Evolutionary conservation across 2,329 filamentous ascomycete genomes (phyloP).

Genomic region (Coleophoma cylindrospora): DNA sequence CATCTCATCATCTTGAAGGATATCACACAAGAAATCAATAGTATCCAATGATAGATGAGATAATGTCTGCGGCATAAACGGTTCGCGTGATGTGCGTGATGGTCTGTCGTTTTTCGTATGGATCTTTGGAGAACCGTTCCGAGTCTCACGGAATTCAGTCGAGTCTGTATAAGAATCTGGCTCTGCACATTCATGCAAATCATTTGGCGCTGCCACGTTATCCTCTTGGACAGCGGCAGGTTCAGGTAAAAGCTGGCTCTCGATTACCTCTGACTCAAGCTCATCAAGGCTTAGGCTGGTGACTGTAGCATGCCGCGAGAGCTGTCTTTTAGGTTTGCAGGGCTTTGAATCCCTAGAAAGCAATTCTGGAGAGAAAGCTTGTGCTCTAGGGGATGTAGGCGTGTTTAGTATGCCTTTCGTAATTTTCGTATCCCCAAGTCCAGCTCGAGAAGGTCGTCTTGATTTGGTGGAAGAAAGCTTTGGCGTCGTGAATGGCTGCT

Average conservation of each 20-base stretch:
- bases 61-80: slow-evolving; percentile 51
- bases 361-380: slow-evolving; percentile 6
- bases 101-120: too few relatives aligned
- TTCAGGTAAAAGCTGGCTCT: too few relatives aligned
- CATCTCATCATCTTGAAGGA: slow-evolving; percentile 51
- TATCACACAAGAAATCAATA: slow-evolving; percentile 56
- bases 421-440: slow-evolving; percentile 18
- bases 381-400: slow-evolving; percentile 8
- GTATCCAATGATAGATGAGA: slow-evolving; percentile 47
- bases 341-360: slow-evolving; percentile 6
- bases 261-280: background rate
- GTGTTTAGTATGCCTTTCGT: slow-evolving; percentile 20
- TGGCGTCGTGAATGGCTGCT: too few relatives aligned
- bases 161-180: too few relatives aligned
- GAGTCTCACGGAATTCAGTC: too few relatives aligned
- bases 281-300: slow-evolving; percentile 14
- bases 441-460: slow-evolving; percentile 6
- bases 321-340: slow-evolving; percentile 14
- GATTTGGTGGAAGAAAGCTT: background rate
- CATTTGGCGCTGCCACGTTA: too few relatives aligned
- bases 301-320: slow-evolving; percentile 17
- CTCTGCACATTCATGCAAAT: too few relatives aligned
- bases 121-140: too few relatives aligned
- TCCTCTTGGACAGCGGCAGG: too few relatives aligned
- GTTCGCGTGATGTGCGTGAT: too few relatives aligned